Evolutionary conservation across 805 yeast species (phyloP).

Genomic region (Pichia deserticola): DNA sequence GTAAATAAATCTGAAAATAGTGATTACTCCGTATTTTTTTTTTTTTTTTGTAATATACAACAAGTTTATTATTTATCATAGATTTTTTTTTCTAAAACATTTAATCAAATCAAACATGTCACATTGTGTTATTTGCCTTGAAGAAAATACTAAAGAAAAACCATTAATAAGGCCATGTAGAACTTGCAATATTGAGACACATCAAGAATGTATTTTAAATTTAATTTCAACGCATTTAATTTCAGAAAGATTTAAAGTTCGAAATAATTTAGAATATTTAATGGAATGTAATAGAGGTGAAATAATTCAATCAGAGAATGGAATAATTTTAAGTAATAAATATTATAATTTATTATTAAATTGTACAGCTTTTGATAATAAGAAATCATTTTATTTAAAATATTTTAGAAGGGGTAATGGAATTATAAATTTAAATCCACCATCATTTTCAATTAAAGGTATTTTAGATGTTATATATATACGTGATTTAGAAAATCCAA

Average conservation of each 20-base stretch:
- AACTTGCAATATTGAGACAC: constrained; percentile 1
- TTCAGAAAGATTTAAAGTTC: not conserved
- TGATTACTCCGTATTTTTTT: too few relatives aligned
- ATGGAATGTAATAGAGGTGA: too few relatives aligned
- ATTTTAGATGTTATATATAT: not conserved
- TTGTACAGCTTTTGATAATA: not conserved
- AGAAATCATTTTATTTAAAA: not conserved
- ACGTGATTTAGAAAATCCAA: not conserved
- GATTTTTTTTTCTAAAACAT: not conserved
- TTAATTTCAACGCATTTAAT: constrained; percentile 2
- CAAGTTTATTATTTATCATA: not conserved
- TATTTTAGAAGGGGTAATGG: not conserved
- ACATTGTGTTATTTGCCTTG: constrained; percentile 5
- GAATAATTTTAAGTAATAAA: not conserved
- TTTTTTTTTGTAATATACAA: too few relatives aligned
- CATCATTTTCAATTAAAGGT: not conserved
- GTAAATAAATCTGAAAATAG: too few relatives aligned
- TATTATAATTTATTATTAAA: not conserved
- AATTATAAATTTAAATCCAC: not conserved
- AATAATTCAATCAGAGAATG: not conserved
- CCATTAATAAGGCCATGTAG: constrained; percentile 4
- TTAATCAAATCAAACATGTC: not conserved
- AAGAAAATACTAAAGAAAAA: not conserved
- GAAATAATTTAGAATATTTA: not conserved
- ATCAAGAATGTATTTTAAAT: constrained; percentile 3